Evolutionary conservation across 441 rosid genomes (phyloP).

Genomic region (Populus tomentosa): DNA sequence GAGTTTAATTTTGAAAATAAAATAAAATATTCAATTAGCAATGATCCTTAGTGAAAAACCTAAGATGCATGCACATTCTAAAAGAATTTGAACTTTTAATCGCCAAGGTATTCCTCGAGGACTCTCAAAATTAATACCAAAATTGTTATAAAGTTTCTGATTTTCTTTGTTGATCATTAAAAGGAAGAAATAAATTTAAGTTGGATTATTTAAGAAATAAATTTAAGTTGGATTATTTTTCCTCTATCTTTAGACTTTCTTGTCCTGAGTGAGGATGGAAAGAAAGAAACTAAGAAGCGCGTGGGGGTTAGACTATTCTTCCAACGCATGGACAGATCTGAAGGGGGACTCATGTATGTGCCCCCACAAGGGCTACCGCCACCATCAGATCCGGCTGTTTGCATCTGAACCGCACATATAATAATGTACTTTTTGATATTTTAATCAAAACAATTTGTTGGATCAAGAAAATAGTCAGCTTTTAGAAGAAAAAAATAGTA

Average conservation of each 20-base stretch:
- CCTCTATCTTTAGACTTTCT: neutral
- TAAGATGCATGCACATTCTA: neutral
- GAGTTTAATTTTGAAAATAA: no score
- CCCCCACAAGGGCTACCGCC: slow-evolving; percentile 30
- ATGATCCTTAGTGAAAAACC: no score
- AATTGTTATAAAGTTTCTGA: neutral
- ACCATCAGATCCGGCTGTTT: slow-evolving; percentile 48
- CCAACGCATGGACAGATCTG: slow-evolving; percentile 29
- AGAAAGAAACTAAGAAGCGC: slow-evolving; percentile 8
- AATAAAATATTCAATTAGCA: no score
- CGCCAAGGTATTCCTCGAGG: neutral
- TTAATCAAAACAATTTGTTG: neutral
- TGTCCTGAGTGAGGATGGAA: neutral
- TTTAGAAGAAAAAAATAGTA: neutral
- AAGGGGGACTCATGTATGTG: slow-evolving; percentile 26
- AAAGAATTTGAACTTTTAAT: neutral
- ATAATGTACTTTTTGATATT: slow-evolving; percentile 7
- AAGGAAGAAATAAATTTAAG: neutral
- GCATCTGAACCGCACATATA: slow-evolving; percentile 44
- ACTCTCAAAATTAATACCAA: neutral
- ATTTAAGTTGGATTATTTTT: no score
- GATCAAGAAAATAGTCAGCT: slow-evolving; percentile 24
- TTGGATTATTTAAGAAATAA: no score
- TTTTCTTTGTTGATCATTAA: neutral
- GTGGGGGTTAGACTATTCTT: slow-evolving; percentile 14